Base-by-base conservation (phyloP, 2,329 filamentous ascomycete species). In the Aspergillus tanneri region DNA sequence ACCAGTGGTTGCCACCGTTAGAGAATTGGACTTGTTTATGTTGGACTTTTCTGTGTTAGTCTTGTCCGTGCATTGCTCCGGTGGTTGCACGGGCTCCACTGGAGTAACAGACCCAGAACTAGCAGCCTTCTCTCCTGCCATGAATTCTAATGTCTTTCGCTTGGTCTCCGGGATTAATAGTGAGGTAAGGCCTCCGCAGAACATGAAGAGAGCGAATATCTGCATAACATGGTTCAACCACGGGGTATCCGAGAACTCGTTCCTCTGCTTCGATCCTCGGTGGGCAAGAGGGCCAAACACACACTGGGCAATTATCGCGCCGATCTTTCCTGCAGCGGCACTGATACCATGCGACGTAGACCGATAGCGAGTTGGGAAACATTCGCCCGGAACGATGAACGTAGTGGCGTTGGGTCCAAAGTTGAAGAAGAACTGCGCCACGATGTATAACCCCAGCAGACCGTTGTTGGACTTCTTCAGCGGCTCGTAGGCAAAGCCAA, bases 131-230 rank as follows among this genome's bases (percentile, higher is more conserved):
- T 89, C 86, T 8, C 84, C 85, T 1, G 84, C 79, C 12, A 90
- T 71, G 54, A 85, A 80, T 63, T 90, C 88, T 34, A 93, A 73
- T 0, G 87, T 89, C 65, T 83, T 77, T 1, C 85, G 79, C 72
- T 86, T 90, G 0, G 85, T 90, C 71, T 90, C 88, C 0, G 87
- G 87, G 18, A 91, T 83, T n/a, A 92, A 71, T 3, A 90, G 72
- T 1, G 84, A 84, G 2, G 82, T 82, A 38, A 88, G 69, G 38
- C 81, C 79, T 27, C 88, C 88, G 43, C 80, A 78, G 5, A 91
- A 75, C 88, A 90, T 91, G 74, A 92, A 90, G 8, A 89, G 75
- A 0, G 86, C 86, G 67, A 88, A 90, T 28, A 90, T 86, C 65
- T 89, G 78, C 74, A 92, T 84, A 28, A 91, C 79, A 47, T 86